phyloP scores from a whole-genome alignment of 1,284 basidiomycete genomes.

The Irpex sp. region DNA sequence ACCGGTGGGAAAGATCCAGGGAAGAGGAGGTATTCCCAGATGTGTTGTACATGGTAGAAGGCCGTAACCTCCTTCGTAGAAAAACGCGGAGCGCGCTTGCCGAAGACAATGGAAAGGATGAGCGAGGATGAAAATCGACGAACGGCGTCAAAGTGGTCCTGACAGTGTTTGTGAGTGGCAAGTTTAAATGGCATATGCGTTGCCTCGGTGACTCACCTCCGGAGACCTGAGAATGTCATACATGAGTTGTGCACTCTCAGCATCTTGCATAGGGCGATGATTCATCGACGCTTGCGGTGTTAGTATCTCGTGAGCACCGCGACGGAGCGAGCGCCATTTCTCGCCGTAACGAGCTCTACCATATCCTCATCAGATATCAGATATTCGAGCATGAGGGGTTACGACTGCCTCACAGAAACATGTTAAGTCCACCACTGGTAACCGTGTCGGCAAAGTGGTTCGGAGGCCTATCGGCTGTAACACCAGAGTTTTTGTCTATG shows the following conservation, averaged over 20 bases:
- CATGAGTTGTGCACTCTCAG: constrained; percentile 32
- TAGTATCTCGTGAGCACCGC: constrained; percentile 26
- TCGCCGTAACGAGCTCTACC: constrained; percentile 10
- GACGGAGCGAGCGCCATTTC: constrained; percentile 30
- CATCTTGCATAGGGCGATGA: constrained; percentile 25
- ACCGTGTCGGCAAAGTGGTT: background rate
- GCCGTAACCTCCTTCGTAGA: constrained; percentile 19
- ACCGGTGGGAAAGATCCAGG: constrained; percentile 32
- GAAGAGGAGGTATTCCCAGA: constrained; percentile 24
- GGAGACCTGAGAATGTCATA: constrained; percentile 28
- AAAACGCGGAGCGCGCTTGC: constrained; percentile 27
- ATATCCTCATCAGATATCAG: background rate
- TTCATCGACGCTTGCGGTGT: constrained; percentile 21
- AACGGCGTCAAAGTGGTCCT: constrained; percentile 27
- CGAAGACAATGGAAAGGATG: constrained; percentile 27
- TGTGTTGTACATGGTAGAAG: constrained; percentile 25
- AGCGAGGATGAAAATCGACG: constrained; percentile 25
- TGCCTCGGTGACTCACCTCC: constrained; percentile 20
- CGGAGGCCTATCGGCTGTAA: background rate
- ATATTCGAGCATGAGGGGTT: background rate
- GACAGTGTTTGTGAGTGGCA: background rate
- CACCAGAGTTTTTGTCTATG: background rate
- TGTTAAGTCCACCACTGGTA: background rate
- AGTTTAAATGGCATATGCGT: background rate
- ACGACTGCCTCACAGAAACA: background rate